These are phyloP conservation scores for Talaromyces islandicus DNA, from an alignment of 2,329 filamentous ascomycete species.

Conservation along the genomic window DNA sequence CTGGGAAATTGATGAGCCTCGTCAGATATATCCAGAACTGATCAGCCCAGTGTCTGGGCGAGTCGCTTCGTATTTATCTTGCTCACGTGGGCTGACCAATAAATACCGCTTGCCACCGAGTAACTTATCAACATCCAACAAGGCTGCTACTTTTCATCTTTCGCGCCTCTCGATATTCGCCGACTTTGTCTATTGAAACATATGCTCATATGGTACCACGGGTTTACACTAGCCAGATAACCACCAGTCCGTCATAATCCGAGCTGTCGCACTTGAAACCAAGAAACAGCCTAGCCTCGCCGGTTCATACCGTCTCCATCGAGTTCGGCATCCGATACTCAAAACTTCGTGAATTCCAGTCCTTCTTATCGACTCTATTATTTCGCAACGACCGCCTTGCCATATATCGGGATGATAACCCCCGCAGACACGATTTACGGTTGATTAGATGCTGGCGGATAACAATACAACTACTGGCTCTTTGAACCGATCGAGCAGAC, in stretches of 20 bases:
- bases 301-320: neutral
- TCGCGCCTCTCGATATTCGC: neutral
- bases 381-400: neutral
- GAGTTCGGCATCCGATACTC: neutral
- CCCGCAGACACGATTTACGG: neutral
- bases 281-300: neutral
- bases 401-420: neutral
- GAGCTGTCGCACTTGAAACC: neutral
- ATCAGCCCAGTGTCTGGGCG: neutral
- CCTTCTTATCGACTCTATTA: neutral
- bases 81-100: neutral
- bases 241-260: neutral
- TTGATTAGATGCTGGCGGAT: neutral
- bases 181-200: neutral
- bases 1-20: neutral
- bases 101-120: neutral
- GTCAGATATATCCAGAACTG: neutral
- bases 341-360: neutral
- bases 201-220: neutral
- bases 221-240: neutral
- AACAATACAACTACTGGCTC: neutral
- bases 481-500: neutral
- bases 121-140: neutral
- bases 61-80: neutral
- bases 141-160: neutral